A percentile compares a stretch with the other conserved stretches of the same genome.
Conservation (phyloP, 2,329 filamentous ascomycete species). For the Trichoderma gracile region DNA sequence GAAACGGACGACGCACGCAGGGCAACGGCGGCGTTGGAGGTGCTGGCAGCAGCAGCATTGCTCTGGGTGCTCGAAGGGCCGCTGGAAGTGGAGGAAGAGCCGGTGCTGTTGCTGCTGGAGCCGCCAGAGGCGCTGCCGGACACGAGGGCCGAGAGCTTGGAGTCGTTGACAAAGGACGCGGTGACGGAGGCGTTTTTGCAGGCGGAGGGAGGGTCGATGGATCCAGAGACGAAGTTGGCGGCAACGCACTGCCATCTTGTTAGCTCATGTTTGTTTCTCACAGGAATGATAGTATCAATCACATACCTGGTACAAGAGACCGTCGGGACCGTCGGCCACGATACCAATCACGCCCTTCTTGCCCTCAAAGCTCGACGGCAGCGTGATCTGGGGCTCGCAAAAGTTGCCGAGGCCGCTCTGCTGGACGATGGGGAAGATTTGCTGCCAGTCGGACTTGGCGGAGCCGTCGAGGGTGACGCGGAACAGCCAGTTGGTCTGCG, state of each 20-base stretch:
- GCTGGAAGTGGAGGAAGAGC: conserved; percentile 1
- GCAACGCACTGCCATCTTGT: conserved; percentile 48
- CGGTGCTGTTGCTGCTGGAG: conserved; percentile 25
- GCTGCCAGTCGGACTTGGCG: conserved; percentile 53
- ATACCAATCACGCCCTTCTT: conserved; percentile 57
- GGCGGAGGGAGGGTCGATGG: conserved; percentile 35
- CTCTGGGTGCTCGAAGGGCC: conserved; percentile 28
- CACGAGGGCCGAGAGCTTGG: conserved; percentile 40
- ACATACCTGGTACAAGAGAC: conserved; percentile 57
- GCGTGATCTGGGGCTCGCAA: conserved; percentile 52
- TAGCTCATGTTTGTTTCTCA: background rate
- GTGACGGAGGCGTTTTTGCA: conserved; percentile 43
- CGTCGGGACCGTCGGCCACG: conserved; percentile 55
- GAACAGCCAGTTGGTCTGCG: conserved; percentile 57
- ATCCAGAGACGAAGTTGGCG: conserved; percentile 56
- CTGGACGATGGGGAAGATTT: conserved; percentile 54
- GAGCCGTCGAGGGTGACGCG: conserved; percentile 56
- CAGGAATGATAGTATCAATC: background rate
- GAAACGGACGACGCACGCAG: conserved; percentile 30
- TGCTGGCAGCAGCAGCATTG: conserved; percentile 29
- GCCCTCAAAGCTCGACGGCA: conserved; percentile 54
- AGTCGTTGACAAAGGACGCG: conserved; percentile 38
- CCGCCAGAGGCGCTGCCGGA: conserved; percentile 5
- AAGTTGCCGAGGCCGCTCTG: conserved; percentile 58
- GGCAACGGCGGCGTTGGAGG: conserved; percentile 33